These are phyloP conservation scores for Paxillus rubicundulus DNA, from an alignment of 768 basidiomycete genomes.

Conservation along the genomic window DNA sequence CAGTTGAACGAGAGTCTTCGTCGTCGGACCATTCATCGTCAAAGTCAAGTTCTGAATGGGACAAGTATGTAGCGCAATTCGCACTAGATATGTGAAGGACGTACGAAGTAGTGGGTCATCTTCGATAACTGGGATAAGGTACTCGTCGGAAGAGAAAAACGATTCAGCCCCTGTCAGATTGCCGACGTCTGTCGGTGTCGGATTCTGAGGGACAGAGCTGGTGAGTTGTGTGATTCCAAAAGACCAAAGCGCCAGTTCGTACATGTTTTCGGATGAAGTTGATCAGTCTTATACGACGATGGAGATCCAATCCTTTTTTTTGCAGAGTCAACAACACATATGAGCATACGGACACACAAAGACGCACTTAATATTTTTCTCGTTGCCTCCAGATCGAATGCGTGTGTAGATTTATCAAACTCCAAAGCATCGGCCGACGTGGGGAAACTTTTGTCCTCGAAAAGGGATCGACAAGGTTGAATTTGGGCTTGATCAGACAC, in stretches of 20 bases:
- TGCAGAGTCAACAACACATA: slow-evolving; percentile 2
- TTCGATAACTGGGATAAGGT: slow-evolving; percentile 77
- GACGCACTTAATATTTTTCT: slow-evolving; percentile 56
- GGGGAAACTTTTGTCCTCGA: slow-evolving; percentile 62
- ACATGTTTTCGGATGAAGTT: slow-evolving; percentile 86
- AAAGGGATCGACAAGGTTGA: slow-evolving; percentile 66
- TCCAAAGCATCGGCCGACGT: slow-evolving; percentile 57
- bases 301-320: slow-evolving; percentile 66
- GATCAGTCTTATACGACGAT: slow-evolving; percentile 76
- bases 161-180: slow-evolving; percentile 54
- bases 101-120: slow-evolving; percentile 89
- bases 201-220: slow-evolving; percentile 43
- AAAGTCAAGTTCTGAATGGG: slow-evolving; percentile 53
- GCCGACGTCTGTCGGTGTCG: slow-evolving; percentile 43
- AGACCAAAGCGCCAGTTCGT: background rate
- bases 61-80: background rate
- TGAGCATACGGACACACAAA: background rate
- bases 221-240: background rate
- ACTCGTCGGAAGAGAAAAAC: slow-evolving; percentile 72
- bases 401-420: slow-evolving; percentile 59
- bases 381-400: slow-evolving; percentile 57
- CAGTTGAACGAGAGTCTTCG: slow-evolving; percentile 37
- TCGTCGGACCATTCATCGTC: slow-evolving; percentile 78
- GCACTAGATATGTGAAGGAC: slow-evolving; percentile 24
- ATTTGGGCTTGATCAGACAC: slow-evolving; percentile 59